Evolutionary conservation across 2,329 filamentous ascomycete species (phyloP).

Genomic region (Pyrenochaeta sp.): DNA sequence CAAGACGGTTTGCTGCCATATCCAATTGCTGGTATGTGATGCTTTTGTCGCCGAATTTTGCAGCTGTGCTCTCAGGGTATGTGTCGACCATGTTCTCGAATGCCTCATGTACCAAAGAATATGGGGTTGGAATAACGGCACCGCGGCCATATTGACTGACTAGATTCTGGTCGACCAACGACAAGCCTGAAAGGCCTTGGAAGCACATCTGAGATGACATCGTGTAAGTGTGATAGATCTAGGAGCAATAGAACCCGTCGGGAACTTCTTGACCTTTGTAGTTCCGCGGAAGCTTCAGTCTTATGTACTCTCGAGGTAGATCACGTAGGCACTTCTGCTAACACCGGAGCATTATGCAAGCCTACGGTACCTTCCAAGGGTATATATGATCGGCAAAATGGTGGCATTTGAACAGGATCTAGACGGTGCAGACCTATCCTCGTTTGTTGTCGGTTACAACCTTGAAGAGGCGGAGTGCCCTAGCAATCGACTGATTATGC

Average conservation of each 20-base stretch:
- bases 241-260: neutral
- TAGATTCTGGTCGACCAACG: slow-evolving; percentile 25
- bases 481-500: neutral
- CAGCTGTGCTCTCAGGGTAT: slow-evolving; percentile 30
- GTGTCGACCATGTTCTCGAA: slow-evolving; percentile 38
- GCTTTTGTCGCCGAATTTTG: slow-evolving; percentile 22
- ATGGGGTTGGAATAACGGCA: slow-evolving; percentile 19
- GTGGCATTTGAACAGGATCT: neutral
- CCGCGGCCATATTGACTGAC: slow-evolving; percentile 36
- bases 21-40: slow-evolving; percentile 43
- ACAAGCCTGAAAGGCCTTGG: slow-evolving; percentile 21
- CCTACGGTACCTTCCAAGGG: neutral
- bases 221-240: neutral
- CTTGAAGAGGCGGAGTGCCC: neutral
- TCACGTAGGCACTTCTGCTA: neutral
- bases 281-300: neutral
- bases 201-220: slow-evolving; percentile 7
- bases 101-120: slow-evolving; percentile 31
- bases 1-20: slow-evolving; percentile 37
- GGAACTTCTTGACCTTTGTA: neutral
- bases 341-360: neutral
- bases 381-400: neutral
- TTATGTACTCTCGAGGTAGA: slow-evolving; percentile 1
- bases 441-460: neutral
- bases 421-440: neutral